Evolutionary conservation across 2,329 filamentous ascomycete species (phyloP).

Genomic region (Dendryphion nanum): DNA sequence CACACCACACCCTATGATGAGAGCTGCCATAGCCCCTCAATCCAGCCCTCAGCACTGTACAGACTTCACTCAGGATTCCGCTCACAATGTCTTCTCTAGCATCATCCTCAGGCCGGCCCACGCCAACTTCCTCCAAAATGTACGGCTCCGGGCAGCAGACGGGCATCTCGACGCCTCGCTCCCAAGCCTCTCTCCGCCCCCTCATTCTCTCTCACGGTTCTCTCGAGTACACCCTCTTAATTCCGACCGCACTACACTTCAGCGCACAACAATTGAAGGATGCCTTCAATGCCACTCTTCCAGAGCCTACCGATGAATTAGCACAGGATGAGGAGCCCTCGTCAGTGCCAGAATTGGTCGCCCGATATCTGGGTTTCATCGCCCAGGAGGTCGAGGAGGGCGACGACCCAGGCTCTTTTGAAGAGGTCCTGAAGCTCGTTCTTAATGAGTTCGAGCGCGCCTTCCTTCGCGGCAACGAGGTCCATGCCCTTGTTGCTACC

Average conservation of each 20-base stretch:
- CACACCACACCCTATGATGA: too few relatives aligned
- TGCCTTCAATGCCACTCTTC: slow-evolving; percentile 79
- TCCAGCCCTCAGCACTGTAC: slow-evolving; percentile 3
- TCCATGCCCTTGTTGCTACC: slow-evolving; percentile 81
- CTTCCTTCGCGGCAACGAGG: slow-evolving; percentile 93
- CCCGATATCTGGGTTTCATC: slow-evolving; percentile 87
- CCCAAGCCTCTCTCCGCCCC: slow-evolving; percentile 86
- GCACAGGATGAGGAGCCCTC: slow-evolving; percentile 99
- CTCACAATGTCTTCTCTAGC: slow-evolving; percentile 12
- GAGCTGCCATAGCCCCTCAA: too few relatives aligned
- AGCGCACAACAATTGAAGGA: slow-evolving; percentile 94
- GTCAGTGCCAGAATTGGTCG: slow-evolving; percentile 87
- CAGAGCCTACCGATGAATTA: slow-evolving; percentile 90
- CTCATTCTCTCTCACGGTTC: slow-evolving; percentile 89
- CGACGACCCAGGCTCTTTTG: slow-evolving; percentile 87
- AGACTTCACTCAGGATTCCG: slow-evolving; percentile 4
- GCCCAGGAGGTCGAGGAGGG: slow-evolving; percentile 87
- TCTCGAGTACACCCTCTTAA: slow-evolving; percentile 93
- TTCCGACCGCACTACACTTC: slow-evolving; percentile 94
- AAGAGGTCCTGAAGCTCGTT: slow-evolving; percentile 88
- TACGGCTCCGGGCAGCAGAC: slow-evolving; percentile 91
- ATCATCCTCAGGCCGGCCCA: not conserved
- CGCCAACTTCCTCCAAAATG: slow-evolving; percentile 55
- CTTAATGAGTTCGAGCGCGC: slow-evolving; percentile 95
- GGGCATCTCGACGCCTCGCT: slow-evolving; percentile 94